phyloP scores from a whole-genome alignment of 2,329 filamentous ascomycete species.

The Beauveria scarabaeidicola region DNA sequence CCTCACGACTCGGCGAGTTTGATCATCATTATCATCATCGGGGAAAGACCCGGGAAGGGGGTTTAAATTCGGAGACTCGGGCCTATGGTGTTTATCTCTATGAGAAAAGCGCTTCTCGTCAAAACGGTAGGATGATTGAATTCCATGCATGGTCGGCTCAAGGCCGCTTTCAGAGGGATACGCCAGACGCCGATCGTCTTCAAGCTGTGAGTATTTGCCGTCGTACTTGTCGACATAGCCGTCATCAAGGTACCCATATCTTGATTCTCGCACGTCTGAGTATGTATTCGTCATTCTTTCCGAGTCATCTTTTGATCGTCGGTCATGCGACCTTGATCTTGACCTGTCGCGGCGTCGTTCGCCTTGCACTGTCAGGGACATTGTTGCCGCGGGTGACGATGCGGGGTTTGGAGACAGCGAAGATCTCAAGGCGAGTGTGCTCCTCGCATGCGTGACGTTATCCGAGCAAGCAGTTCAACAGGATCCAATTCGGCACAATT shows the following conservation, averaged over 20 bases:
- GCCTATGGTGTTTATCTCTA: constrained; percentile 26
- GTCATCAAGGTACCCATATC: constrained; percentile 34
- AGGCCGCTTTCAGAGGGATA: constrained; percentile 32
- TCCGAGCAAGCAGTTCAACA: background rate
- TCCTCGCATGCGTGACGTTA: background rate
- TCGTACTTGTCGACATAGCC: constrained; percentile 22
- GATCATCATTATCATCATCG: constrained; percentile 20
- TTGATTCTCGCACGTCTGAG: constrained; percentile 35
- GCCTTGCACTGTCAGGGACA: constrained; percentile 45
- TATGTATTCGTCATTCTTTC: constrained; percentile 23
- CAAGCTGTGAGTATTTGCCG: constrained; percentile 24
- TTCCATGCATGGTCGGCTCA: constrained; percentile 29
- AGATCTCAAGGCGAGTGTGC: too few relatives aligned
- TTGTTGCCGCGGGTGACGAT: constrained; percentile 19
- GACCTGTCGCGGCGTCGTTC: constrained; percentile 37
- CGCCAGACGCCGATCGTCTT: constrained; percentile 25
- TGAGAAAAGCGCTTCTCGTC: constrained; percentile 27
- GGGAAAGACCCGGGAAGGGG: constrained; percentile 27
- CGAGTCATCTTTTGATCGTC: constrained; percentile 23
- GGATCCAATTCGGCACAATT: background rate
- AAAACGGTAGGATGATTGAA: constrained; percentile 31
- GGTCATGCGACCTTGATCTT: constrained; percentile 35
- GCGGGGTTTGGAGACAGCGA: background rate
- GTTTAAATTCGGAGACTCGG: constrained; percentile 25
- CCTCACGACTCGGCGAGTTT: constrained; percentile 12